Conservation (phyloP, 169 alveolate genomes). For the Plasmodium reichenowi region DNA sequence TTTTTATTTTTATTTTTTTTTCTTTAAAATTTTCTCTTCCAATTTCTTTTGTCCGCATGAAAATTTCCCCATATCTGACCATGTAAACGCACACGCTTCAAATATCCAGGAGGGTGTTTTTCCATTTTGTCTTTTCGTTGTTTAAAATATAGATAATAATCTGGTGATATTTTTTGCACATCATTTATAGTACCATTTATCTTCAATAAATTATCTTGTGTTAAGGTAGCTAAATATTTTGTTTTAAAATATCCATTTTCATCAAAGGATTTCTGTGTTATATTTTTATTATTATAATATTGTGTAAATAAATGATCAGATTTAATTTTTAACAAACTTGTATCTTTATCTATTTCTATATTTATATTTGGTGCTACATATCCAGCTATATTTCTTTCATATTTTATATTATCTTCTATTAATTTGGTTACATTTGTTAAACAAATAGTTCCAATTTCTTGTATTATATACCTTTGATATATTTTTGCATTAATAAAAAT, state of each 20-base stretch:
- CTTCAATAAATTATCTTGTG: conserved; percentile 29
- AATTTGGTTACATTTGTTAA: conserved; percentile 20
- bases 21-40: conserved; percentile 69
- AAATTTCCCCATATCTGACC: conserved; percentile 76
- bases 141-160: conserved; percentile 56
- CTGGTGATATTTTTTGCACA: conserved; percentile 45
- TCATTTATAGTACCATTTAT: conserved; percentile 53
- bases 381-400: conserved; percentile 73
- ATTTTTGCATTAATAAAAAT: conserved; percentile 61
- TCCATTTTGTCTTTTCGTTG: conserved; percentile 72
- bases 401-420: conserved; percentile 37
- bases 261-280: conserved; percentile 33
- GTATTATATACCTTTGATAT: conserved; percentile 64
- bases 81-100: conserved; percentile 60
- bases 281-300: conserved; percentile 46
- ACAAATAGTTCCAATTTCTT: conserved; percentile 66
- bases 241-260: conserved; percentile 70
- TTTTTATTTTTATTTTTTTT: neutral
- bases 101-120: conserved; percentile 71
- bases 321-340: conserved; percentile 48
- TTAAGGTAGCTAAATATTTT: conserved; percentile 54
- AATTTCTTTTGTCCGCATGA: conserved; percentile 60
- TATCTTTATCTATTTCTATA: conserved; percentile 44
- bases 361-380: conserved; percentile 53
- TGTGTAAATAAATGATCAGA: conserved; percentile 65